These are phyloP conservation scores for Naganishia sp. DNA, from an alignment of 1,284 basidiomycete genomes.

Conservation along the genomic window DNA sequence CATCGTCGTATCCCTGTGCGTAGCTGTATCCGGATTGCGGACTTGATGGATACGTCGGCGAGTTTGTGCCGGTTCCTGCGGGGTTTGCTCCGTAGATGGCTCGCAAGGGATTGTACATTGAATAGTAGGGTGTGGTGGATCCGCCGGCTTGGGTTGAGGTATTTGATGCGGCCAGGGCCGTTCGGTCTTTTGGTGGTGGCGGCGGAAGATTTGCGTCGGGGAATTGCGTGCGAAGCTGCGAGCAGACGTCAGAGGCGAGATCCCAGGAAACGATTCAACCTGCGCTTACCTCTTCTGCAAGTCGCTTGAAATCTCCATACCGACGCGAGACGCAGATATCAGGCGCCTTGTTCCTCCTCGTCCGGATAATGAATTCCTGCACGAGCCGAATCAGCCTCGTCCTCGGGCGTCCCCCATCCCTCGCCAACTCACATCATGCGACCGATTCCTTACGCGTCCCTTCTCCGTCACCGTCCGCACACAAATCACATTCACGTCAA, in stretches of 20 bases:
- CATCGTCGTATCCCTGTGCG: conserved; percentile 17
- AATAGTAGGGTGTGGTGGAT: conserved; percentile 41
- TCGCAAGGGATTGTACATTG: conserved; percentile 48
- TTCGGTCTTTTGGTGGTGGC: conserved; percentile 83
- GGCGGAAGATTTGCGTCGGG: conserved; percentile 73
- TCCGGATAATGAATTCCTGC: conserved; percentile 93
- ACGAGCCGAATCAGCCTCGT: conserved; percentile 1
- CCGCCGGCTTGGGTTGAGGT: conserved; percentile 26
- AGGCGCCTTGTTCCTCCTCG: conserved; percentile 67
- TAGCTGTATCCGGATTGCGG: conserved; percentile 21
- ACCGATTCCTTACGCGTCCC: conserved; percentile 75
- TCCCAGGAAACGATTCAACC: conserved; percentile 6
- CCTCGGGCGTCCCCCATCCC: conserved; percentile 4
- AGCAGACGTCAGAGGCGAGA: not conserved
- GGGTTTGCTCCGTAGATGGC: conserved; percentile 51
- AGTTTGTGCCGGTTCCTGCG: conserved; percentile 35
- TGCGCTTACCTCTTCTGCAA: conserved; percentile 72
- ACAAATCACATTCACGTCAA: conserved; percentile 86
- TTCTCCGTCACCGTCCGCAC: conserved; percentile 78
- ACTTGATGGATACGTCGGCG: conserved; percentile 42
- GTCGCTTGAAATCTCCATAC: conserved; percentile 90
- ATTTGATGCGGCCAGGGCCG: conserved; percentile 58
- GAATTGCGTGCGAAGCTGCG: conserved; percentile 76
- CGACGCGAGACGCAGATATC: conserved; percentile 88
- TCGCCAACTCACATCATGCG: conserved; percentile 68